Evolutionary conservation across 805 yeast species (phyloP).

Genomic region (Wickerhamiella occidentalis): DNA sequence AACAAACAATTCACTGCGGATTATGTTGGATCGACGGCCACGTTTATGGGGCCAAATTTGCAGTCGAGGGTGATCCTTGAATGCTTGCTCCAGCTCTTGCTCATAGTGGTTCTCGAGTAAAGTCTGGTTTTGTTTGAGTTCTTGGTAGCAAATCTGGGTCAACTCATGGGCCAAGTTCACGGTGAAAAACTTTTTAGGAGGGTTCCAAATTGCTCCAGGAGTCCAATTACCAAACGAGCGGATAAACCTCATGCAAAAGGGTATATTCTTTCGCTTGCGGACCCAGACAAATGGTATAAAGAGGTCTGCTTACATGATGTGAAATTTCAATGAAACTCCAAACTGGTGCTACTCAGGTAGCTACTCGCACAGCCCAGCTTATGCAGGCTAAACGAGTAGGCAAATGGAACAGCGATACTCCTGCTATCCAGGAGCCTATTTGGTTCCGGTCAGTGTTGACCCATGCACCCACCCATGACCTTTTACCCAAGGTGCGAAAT

Average conservation of each 20-base stretch:
- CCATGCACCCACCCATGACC: conserved; percentile 64
- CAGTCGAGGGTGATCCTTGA: not conserved
- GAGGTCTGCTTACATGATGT: conserved; percentile 4
- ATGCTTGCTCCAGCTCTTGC: not conserved
- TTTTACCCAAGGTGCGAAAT: conserved; percentile 35
- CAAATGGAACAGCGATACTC: conserved; percentile 24
- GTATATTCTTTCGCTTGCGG: too few relatives aligned
- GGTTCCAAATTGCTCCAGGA: conserved; percentile 11
- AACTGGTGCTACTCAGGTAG: conserved; percentile 60
- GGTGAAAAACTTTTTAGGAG: not conserved
- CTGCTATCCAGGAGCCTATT: conserved; percentile 55
- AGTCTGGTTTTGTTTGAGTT: not conserved
- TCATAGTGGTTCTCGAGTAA: not conserved
- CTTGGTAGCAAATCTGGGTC: not conserved
- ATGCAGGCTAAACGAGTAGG: conserved; percentile 43
- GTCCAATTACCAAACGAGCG: conserved; percentile 7
- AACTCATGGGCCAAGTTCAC: conserved; percentile 5
- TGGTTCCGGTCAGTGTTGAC: conserved; percentile 82
- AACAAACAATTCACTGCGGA: not conserved
- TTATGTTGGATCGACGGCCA: not conserved
- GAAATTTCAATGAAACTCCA: conserved; percentile 50
- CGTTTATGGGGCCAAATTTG: not conserved
- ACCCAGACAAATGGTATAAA: not conserved
- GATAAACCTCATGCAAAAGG: not conserved
- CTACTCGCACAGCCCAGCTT: conserved; percentile 70